Evolutionary conservation across 805 yeast species (phyloP), one percentile per base, ranked within the genome.

Genomic region (Lachancea meyersii): DNA sequence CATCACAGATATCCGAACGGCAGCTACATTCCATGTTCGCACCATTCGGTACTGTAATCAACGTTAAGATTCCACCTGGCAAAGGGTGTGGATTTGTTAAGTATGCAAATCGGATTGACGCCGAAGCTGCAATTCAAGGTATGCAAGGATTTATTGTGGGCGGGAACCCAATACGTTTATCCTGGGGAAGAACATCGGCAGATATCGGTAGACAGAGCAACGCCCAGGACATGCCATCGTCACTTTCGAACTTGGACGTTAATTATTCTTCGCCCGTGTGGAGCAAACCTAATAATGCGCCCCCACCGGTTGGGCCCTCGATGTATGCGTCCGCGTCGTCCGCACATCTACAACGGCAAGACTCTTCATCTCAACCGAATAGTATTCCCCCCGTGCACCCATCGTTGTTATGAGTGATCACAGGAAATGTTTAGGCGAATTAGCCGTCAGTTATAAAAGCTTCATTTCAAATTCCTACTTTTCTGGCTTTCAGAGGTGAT

Each of bases 51-150:
- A 60, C 67, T 16, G 79, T 84, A 27, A 63, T 73, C 21, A 81
- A 79, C 50, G 82, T 84, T 33, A 82, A 81, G 54, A 81, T 84
- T 35, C 91, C 91, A 6, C 80, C 77, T 1, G 86, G 87, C 11
- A 84, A 83, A 56, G 83, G 84, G 46, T 82, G 91, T 65, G 94
- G 89, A 1, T 82, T 83, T 61, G 80, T 84, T 44, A 80, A 77
- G 54, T 84, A 77, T 58, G 66, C 75, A n/a, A 68, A 69, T 27
- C 67, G 85, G 48, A 80, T 76, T 52, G 85, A 81, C 52, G 93
- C 93, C 1, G 86, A 82, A 60, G 79, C 77, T 31, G 87, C 94
- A 5, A 82, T 84, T 42, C 74, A 77, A 31, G 80, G 82, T 3
- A 78, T 84, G 84, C 87, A 84, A 61, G 94, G 94, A 1, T 83